These are phyloP conservation scores for Notholithocarpus densiflorus DNA, from an alignment of 306 rosid genomes.

Conservation along the genomic window DNA sequence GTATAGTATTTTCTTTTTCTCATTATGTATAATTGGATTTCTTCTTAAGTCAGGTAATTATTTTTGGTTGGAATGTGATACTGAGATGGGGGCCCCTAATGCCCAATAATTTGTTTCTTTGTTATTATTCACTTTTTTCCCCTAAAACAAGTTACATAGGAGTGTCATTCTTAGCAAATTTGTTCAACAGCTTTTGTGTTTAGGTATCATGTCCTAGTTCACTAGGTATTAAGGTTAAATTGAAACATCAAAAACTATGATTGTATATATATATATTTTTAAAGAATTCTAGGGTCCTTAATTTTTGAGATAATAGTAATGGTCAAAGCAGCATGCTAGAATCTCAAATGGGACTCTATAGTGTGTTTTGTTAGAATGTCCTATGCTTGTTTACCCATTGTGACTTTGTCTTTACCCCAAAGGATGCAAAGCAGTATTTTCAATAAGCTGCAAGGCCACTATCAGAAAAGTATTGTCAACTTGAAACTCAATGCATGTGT, in stretches of 20 bases:
- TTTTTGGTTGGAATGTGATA: neutral
- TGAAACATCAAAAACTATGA: constrained; percentile 30
- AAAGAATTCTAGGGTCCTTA: neutral
- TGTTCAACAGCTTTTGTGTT: constrained; percentile 25
- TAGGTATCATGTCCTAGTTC: constrained; percentile 60
- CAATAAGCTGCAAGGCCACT: constrained; percentile 66
- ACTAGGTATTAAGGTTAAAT: constrained; percentile 67
- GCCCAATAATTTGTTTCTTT: constrained; percentile 12
- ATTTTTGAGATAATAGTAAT: neutral
- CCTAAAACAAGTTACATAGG: constrained; percentile 22
- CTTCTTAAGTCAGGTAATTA: neutral
- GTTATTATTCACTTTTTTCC: constrained; percentile 5
- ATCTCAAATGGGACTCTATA: constrained; percentile 16
- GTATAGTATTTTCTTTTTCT: neutral
- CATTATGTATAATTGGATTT: neutral
- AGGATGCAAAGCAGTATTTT: constrained; percentile 46
- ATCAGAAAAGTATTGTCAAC: constrained; percentile 43
- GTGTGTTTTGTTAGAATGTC: constrained; percentile 31
- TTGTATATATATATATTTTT: constrained; percentile 8
- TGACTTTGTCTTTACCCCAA: constrained; percentile 78
- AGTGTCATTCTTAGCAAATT: constrained; percentile 18
- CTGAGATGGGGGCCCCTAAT: constrained; percentile 10
- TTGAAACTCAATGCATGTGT: constrained; percentile 27
- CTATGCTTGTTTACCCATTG: constrained; percentile 9
- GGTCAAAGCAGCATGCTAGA: constrained; percentile 32